Evolutionary conservation across 2,329 filamentous ascomycete species (phyloP), one percentile per base, ranked within the genome.

Genomic region (Hymenoscyphus albidus): DNA sequence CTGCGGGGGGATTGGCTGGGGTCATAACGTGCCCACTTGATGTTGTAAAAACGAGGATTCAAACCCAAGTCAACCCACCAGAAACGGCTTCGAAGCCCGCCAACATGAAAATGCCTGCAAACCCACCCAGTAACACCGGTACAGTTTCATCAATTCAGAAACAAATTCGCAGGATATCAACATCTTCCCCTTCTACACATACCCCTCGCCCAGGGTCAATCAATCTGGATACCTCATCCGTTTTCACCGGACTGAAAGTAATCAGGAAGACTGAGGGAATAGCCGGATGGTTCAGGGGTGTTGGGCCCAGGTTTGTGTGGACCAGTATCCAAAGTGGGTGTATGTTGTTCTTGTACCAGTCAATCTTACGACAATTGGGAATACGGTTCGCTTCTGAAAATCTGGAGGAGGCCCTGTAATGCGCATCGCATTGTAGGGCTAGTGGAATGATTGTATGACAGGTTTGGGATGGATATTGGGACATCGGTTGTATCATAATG

Each of bases 261-360:
- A 96, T 99, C 72, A 99, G 98, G 79, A 87, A 85, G 70, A 92
- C 90, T 5, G 95, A 99, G 78, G 95, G 95, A 1, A 71, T 98
- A 16, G 85, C 85, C 2, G 96, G 95, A 1, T 96, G 92, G 88
- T 99, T 99, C 78, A 87, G 95, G 64, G 95, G 95, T 32, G 94
- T 99, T 1, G 94, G 94, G 0, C 95, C 95, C 1, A 86, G 95
- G 62, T 89, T 89, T 64, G 92, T 98, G 14, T 99, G 95, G 95
- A 99, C 95, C 27, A 97, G 94, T 74, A 92, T 98, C 64, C 95
- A 99, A 80, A 97, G 91, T 74, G 91, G 93, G 54, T 96, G 92
- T 70, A 98, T 98, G 94, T 82, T 98, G 75, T 93, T 98, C 71
- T 81, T 97, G 76, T 98, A 98, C 77, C 94, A 98, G 79, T 90